Conservation (phyloP, 345 rosid genomes). For the Aegle marmelos region DNA sequence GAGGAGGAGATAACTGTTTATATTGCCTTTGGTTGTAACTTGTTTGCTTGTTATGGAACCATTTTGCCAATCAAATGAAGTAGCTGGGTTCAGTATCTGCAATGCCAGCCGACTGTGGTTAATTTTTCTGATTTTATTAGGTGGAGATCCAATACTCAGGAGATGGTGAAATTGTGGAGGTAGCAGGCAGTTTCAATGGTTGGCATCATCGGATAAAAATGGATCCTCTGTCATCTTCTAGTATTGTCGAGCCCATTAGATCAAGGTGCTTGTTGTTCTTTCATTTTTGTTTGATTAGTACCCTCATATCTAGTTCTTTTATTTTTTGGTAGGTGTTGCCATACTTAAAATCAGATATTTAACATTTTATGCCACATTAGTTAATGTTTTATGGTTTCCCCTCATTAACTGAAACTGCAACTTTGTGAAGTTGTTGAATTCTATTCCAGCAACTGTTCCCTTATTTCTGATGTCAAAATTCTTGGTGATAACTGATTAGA, state of each 20-base stretch:
- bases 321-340: background rate
- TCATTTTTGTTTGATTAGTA: background rate
- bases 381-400: background rate
- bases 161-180: constrained; percentile 84
- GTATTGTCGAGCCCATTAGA: constrained; percentile 26
- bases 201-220: constrained; percentile 80
- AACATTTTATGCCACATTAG: background rate
- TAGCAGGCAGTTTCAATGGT: constrained; percentile 92
- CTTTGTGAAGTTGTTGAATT: background rate
- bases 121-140: constrained; percentile 33
- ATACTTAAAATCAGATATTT: background rate
- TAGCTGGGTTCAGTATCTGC: background rate
- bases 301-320: background rate
- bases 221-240: constrained; percentile 63
- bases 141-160: constrained; percentile 70
- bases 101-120: background rate
- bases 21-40: background rate
- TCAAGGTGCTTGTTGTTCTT: constrained; percentile 38
- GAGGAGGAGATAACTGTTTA: background rate
- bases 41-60: background rate
- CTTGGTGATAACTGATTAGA: background rate
- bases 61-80: background rate
- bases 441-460: constrained; percentile 1
- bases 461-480: background rate
- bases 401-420: background rate